Percentiles rank a stretch among this genome's conserved stretches.
phyloP scores from a whole-genome alignment of 306 rosid genomes.

The Sicyos baderoa region DNA sequence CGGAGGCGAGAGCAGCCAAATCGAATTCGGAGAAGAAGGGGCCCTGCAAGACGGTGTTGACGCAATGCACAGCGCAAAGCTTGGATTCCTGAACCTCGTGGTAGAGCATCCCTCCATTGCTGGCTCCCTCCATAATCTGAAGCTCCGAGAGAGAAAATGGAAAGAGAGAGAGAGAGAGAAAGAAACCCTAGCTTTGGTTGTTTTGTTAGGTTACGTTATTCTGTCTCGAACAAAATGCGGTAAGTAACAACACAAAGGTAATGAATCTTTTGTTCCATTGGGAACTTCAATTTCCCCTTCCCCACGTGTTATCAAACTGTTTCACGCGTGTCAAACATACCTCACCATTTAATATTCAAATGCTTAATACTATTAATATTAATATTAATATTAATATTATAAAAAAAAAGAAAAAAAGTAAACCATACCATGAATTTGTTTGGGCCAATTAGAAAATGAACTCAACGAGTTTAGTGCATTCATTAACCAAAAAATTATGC shows the following conservation, averaged over 20 bases:
- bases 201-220: not conserved
- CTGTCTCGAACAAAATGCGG: not conserved
- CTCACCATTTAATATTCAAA: not conserved
- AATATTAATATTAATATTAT: too few relatives aligned
- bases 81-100: constrained; percentile 98
- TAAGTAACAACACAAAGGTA: not conserved
- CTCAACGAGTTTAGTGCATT: too few relatives aligned
- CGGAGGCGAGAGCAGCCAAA: constrained; percentile 91
- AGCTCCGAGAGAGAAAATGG: not conserved
- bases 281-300: not conserved
- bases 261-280: not conserved
- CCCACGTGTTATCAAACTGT: not conserved
- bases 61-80: constrained; percentile 96
- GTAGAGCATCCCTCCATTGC: constrained; percentile 96
- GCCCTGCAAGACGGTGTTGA: constrained; percentile 82
- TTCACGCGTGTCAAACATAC: not conserved
- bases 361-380: too few relatives aligned
- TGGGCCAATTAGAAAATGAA: too few relatives aligned
- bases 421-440: too few relatives aligned
- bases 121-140: constrained; percentile 69
- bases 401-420: too few relatives aligned
- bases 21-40: constrained; percentile 95
- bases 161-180: not conserved
- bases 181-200: constrained; percentile 32
- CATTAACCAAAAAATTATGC: too few relatives aligned